phyloP scores from a whole-genome alignment of 164 flowering plant genomes.

The Annona cherimola region DNA sequence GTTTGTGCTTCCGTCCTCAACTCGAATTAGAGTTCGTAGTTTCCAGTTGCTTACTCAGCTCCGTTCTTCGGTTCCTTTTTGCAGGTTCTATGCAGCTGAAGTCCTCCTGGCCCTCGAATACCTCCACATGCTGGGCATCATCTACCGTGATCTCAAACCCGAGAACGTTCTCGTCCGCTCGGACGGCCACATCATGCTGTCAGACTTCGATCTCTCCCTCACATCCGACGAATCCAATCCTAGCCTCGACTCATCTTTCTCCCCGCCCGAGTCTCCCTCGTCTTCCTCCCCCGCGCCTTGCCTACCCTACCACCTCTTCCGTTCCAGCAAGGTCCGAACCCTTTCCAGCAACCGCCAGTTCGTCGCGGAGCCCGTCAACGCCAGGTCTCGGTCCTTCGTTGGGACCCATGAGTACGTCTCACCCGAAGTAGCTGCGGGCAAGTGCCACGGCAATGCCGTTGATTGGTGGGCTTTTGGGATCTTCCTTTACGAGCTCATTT shows the following conservation, averaged over 20 bases:
- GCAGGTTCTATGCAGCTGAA: slow-evolving; percentile 87
- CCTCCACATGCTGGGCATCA: slow-evolving; percentile 85
- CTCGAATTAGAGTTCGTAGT: too few species aligned
- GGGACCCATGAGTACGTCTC: slow-evolving; percentile 96
- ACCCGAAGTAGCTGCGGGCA: slow-evolving; percentile 76
- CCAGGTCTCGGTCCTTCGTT: slow-evolving; percentile 77
- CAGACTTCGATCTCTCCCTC: slow-evolving; percentile 81
- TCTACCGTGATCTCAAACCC: slow-evolving; percentile 87
- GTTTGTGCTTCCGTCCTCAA: too few species aligned
- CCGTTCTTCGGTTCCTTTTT: neutral
- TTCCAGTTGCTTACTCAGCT: too few species aligned
- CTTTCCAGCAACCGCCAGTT: slow-evolving; percentile 37
- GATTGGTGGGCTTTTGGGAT: slow-evolving; percentile 97
- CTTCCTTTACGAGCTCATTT: slow-evolving; percentile 79
- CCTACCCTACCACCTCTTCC: slow-evolving; percentile 40
- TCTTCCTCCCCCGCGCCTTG: neutral
- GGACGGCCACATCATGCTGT: slow-evolving; percentile 94
- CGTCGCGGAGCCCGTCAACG: slow-evolving; percentile 80
- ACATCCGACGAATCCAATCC: slow-evolving; percentile 54
- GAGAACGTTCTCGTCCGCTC: slow-evolving; percentile 78
- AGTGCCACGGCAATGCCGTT: slow-evolving; percentile 78
- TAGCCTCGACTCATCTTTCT: slow-evolving; percentile 29
- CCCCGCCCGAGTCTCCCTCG: slow-evolving; percentile 27
- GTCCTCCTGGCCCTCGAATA: slow-evolving; percentile 85
- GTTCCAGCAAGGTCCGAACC: slow-evolving; percentile 53